Base-by-base conservation (phyloP, 192 early-diverging fungal species). In the Jimgerdemannia flammicorona region DNA sequence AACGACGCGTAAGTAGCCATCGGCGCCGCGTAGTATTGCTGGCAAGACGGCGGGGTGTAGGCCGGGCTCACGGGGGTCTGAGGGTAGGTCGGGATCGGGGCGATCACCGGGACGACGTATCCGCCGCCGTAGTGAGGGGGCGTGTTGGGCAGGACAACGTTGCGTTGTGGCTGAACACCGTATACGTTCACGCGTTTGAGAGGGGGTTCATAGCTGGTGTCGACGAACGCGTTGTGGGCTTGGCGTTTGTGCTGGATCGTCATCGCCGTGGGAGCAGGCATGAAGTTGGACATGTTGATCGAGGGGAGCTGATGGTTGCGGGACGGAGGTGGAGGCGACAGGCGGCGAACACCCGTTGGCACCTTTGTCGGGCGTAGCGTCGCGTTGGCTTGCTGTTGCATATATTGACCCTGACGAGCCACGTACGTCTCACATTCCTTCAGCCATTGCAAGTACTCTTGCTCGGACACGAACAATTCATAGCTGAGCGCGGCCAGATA, bases 401-500 rank as follows among this genome's bases (percentile, higher is more conserved):
- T 59, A 14, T 59, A 59, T 59, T 59, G 49, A 59, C 49, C 49
- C 14, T 59, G 49, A 59, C 49, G 49, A 14, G 49, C 49, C 49
- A 59, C 49, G 49, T 59, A 59, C 14, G 49, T 59, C 14, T 59
- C 49, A 14, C 49, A 59, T 59, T 59, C 49, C 14, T 59, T 59
- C 14, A 59, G 49, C 49, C 49, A 59, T 10, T 59, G 49, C 49
- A 59, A 59, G 14, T 59, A 96, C 69, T 95, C 90, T 6, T 79
- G 63, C 43, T 90, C 84, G 4, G 86, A 79, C 17, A 95, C 91
- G 80, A 92, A 90, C 42, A 94, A 84, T 70, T 88, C 86, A 72
- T 90, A 95, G 66, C 93, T 84, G 42, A 97, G 87, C 29, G 93
- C 91, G 43, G 83, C 77, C 74, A 97, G 77, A 76, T 94, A 95